Evolutionary conservation across 768 basidiomycete genomes (phyloP), one percentile per base, ranked within the genome.

Genomic region (Pisolithus orientalis): DNA sequence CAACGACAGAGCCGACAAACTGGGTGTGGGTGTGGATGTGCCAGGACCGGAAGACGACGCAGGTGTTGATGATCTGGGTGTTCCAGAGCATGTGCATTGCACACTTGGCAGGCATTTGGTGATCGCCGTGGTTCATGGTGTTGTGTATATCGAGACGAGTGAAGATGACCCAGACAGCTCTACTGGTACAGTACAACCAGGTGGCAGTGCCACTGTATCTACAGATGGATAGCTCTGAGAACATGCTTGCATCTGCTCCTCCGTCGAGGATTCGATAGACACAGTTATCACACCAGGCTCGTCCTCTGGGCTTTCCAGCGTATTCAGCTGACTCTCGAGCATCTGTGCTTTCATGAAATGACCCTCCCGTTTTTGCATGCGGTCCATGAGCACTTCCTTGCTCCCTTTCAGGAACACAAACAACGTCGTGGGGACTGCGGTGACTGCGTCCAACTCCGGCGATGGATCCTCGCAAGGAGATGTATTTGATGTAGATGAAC

Each of bases 51-150:
- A 91, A 90, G 70, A 93, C 84, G 69, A 91, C 75, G 71, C 89
- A 92, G 43, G 88, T 89, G 70, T 89, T 75, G 65, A 83, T 68
- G 59, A 89, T 79, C 51, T 90, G 80, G 38, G 86, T 86, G 70
- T 90, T 90, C 86, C 88, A 91, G 60, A 92, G 80, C 90, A 92
- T 92, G 67, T 88, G 72, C 83, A 87, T 85, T 7, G 80, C 70
- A 65, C 90, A 92, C 58, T 59, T 75, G 0, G 74, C 67, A 17
- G 65, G 69, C 70, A 71, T 73, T 71, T 74, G 76, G 76, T 80
- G 78, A 31, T 66, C 78, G 47, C 70, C 67, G 62, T 83, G 80
- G 58, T 75, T 71, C 65, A 65, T 68, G 13, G 17, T 53, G 17
- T 6, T 38, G 24, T 13, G 48, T 27, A 24, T 32, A 13, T 13